phyloP scores from a whole-genome alignment of 2,329 filamentous ascomycete genomes.

The Dactylonectria macrodidyma region DNA sequence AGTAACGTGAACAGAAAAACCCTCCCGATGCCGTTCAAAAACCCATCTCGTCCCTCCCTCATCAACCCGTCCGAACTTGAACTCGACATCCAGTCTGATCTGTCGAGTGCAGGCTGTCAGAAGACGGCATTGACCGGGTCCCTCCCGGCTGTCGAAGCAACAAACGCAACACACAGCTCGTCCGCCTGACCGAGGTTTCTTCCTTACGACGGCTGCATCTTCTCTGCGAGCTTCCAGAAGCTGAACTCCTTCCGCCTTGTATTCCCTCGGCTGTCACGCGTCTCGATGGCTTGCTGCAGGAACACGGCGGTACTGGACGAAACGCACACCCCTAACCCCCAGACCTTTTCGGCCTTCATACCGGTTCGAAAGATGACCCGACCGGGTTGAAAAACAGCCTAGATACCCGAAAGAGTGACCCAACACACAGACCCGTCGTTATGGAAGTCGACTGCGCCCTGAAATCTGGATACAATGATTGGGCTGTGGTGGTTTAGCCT shows the following conservation, averaged over 20 bases:
- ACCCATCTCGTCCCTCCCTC: neutral
- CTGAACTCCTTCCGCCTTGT: neutral
- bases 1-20: neutral
- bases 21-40: neutral
- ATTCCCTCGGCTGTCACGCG: neutral
- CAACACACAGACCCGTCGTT: neutral
- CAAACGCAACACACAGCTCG: neutral
- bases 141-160: neutral
- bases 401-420: neutral
- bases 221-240: neutral
- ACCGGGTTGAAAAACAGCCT: neutral
- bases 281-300: conserved; percentile 1
- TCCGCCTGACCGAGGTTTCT: neutral
- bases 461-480: neutral
- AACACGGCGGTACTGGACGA: neutral
- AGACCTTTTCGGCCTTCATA: neutral
- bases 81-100: neutral
- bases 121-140: neutral
- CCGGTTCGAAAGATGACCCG: neutral
- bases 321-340: neutral
- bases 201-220: neutral
- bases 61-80: neutral
- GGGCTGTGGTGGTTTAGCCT: neutral
- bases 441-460: neutral
- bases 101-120: neutral